Evolutionary conservation across 2,329 filamentous ascomycete genomes (phyloP).

Genomic region (Xylaria multiplex): DNA sequence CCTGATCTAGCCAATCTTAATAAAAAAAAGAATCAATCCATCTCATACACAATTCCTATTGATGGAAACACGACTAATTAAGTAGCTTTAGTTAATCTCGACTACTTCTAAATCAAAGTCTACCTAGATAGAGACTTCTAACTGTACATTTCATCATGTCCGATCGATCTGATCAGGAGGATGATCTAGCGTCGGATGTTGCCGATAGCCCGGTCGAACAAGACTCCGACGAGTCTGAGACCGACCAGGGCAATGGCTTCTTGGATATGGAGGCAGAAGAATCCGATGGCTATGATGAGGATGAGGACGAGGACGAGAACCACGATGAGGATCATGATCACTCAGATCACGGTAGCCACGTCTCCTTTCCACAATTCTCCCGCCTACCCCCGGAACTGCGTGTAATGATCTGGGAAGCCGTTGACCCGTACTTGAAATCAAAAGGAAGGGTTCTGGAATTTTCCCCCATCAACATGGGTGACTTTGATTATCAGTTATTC

Average conservation of each 20-base stretch:
- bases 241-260: conserved; percentile 38
- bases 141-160: conserved; percentile 38
- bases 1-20: background rate
- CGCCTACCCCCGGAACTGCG: conserved; percentile 51
- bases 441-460: conserved; percentile 44
- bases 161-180: conserved; percentile 41
- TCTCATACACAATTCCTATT: background rate
- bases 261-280: conserved; percentile 49
- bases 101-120: background rate
- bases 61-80: background rate
- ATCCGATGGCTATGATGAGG: conserved; percentile 40
- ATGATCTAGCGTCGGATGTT: conserved; percentile 30
- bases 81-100: background rate
- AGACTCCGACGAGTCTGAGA: conserved; percentile 39
- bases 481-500: conserved; percentile 26
- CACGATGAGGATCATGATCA: conserved; percentile 21
- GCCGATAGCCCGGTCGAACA: conserved; percentile 10
- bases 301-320: conserved; percentile 28
- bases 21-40: background rate
- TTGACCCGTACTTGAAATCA: conserved; percentile 48
- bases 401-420: conserved; percentile 49
- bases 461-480: background rate
- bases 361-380: conserved; percentile 50
- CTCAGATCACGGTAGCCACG: conserved; percentile 2
- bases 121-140: background rate